phyloP scores from a whole-genome alignment of 441 rosid species.

The Brassica balearica region DNA sequence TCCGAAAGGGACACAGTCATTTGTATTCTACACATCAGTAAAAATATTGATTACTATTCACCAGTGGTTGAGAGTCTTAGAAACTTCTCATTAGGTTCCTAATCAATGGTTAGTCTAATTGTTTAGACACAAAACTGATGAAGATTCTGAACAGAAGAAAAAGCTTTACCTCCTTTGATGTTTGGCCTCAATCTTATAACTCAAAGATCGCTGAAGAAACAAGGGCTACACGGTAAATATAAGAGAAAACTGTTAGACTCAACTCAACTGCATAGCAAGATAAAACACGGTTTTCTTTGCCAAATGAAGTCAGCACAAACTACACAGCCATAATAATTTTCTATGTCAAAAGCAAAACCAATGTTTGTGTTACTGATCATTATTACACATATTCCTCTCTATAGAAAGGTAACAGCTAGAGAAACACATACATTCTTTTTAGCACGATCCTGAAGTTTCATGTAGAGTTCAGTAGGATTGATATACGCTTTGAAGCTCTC shows the following conservation, averaged over 20 bases:
- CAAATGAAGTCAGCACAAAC: neutral
- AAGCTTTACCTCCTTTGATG: neutral
- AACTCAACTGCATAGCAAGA: neutral
- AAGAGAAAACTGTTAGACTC: too few relatives aligned
- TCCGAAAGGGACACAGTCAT: conserved; percentile 66
- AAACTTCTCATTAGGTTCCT: neutral
- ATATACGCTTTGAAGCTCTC: conserved; percentile 81
- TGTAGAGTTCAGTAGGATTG: conserved; percentile 95
- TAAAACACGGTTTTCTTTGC: neutral
- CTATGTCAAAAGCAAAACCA: neutral
- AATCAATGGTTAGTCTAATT: neutral
- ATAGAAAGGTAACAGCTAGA: neutral
- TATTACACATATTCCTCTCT: neutral
- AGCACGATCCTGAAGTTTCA: conserved; percentile 85
- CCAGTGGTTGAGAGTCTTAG: neutral
- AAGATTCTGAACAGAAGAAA: conserved; percentile 11
- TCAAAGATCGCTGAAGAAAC: too few relatives aligned
- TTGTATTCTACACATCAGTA: conserved; percentile 64
- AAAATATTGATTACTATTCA: conserved; percentile 17
- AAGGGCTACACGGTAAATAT: too few relatives aligned
- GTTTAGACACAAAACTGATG: neutral
- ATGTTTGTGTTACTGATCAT: neutral
- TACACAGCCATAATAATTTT: neutral
- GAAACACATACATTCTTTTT: conserved; percentile 58
- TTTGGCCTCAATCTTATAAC: too few relatives aligned